Percentiles rank a stretch among this genome's conserved stretches.
Conservation (phyloP, 768 basidiomycete species). For the Podaxis sp. region DNA sequence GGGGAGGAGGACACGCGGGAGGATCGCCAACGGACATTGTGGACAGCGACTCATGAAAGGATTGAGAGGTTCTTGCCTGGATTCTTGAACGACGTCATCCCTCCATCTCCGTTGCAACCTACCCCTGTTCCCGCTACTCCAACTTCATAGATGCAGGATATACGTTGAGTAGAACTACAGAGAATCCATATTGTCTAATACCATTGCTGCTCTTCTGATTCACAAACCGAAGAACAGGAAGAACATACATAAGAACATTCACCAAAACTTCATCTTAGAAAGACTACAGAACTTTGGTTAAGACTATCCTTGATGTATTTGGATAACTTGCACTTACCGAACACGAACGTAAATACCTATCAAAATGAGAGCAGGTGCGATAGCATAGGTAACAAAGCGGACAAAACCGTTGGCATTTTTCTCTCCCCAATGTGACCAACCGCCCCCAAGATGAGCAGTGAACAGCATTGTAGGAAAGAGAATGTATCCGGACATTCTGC, state of each 20-base stretch:
- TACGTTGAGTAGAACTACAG: not conserved
- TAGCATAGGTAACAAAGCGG: constrained; percentile 49
- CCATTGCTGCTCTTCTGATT: not conserved
- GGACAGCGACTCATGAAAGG: constrained; percentile 82
- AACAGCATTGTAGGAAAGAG: constrained; percentile 60
- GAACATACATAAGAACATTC: not conserved
- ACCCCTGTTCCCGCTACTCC: constrained; percentile 15
- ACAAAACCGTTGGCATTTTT: constrained; percentile 35
- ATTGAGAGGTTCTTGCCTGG: constrained; percentile 92
- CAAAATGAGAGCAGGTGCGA: constrained; percentile 53
- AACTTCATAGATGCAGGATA: constrained; percentile 10
- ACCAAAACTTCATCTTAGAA: constrained; percentile 53
- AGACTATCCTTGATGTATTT: not conserved
- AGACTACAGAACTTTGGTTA: constrained; percentile 33
- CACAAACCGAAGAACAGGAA: not conserved
- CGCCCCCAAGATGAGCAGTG: constrained; percentile 71
- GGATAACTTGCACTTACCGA: constrained; percentile 40
- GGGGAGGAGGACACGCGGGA: constrained; percentile 47
- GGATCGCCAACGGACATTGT: constrained; percentile 68
- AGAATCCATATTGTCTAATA: not conserved
- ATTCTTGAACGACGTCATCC: constrained; percentile 74
- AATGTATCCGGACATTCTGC: constrained; percentile 72
- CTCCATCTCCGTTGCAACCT: constrained; percentile 27
- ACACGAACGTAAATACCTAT: constrained; percentile 46
- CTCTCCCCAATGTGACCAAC: constrained; percentile 61